Base-by-base conservation (phyloP, 805 yeast species). In the Metschnikowia gelsemii region DNA sequence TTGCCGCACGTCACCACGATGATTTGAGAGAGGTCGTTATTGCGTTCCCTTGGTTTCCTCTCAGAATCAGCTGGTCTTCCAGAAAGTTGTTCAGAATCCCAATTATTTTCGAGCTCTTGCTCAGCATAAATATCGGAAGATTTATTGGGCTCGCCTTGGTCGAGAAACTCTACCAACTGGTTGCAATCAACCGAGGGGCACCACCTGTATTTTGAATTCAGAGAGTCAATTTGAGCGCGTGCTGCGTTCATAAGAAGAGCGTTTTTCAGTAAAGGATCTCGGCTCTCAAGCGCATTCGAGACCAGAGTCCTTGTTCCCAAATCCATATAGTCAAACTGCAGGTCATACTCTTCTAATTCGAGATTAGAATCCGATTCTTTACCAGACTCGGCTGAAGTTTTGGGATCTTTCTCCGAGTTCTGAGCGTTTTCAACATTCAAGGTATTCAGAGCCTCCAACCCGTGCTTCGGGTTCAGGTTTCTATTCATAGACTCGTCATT, bases 151-250 rank as follows among this genome's bases (percentile, higher is more conserved):
- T 23, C 22, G 38, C 43, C 30, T 33, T 37, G 44, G 6, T 43
- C 43, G 2, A 55, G 25, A 9, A 58, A 32, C 43, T 68, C 66
- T n/a, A 87, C 72, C 18, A 87, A 72, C 32, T 73, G 64, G 31
- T 73, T 69, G 59, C 96, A 86, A 56, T 85, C 95, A 0, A 90
- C 82, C 1, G 85, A 82, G 0, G 96, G 96, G 61, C 98, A 90
- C 84, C 88, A 82, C 50, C 75, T 77, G 52, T 73, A 79, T 33
- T 70, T 71, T 32, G 66, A 59, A 43, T 76, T 44, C 35, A 29
- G 40, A 13, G 46, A 25, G 35, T 46, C 49, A 17, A 52, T 44
- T 6, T 33, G 30, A 4, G 24, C 32, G 11, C 50, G 47, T 1
- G 51, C 56, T 6, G 47, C 49, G n/a, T 25, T 13, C 5, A 47